Percentiles rank a stretch among this genome's conserved stretches.
phyloP scores from a whole-genome alignment of 2,329 filamentous ascomycete species.

The Lachnum nothofagi region DNA sequence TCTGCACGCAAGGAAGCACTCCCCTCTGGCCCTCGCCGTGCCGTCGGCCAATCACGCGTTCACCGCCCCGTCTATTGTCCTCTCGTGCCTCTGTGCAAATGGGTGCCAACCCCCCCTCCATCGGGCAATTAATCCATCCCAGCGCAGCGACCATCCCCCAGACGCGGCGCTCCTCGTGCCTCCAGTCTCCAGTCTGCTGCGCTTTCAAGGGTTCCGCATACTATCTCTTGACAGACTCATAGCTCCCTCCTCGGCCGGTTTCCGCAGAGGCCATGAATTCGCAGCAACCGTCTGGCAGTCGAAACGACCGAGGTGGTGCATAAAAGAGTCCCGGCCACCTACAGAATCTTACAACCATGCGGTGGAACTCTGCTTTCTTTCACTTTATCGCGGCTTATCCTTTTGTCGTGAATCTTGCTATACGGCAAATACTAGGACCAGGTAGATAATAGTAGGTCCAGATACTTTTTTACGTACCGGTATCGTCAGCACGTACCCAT shows the following conservation, averaged over 20 bases:
- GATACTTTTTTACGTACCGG: background rate
- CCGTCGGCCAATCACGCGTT: background rate
- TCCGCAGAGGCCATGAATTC: conserved; percentile 1
- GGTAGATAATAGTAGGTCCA: conserved; percentile 11
- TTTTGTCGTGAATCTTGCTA: conserved; percentile 12
- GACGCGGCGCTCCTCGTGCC: background rate
- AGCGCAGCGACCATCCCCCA: background rate
- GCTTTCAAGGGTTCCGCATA: background rate
- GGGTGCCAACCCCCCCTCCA: background rate
- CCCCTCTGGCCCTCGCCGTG: background rate
- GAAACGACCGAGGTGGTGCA: conserved; percentile 13
- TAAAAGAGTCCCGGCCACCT: conserved; percentile 14
- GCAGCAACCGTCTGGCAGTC: conserved; percentile 1
- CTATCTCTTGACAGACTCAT: background rate
- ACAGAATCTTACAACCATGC: conserved; percentile 23
- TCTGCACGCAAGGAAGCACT: background rate
- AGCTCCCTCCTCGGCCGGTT: background rate
- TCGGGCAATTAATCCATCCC: background rate
- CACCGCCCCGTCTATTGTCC: background rate
- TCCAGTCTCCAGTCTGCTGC: background rate
- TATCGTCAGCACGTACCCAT: background rate
- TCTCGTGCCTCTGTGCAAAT: background rate
- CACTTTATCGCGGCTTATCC: conserved; percentile 15
- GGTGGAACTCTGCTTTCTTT: conserved; percentile 16
- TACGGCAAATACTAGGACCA: conserved; percentile 3